phyloP scores from a whole-genome alignment of 2,329 filamentous ascomycete species.

The Exophiala lecanii-corni region DNA sequence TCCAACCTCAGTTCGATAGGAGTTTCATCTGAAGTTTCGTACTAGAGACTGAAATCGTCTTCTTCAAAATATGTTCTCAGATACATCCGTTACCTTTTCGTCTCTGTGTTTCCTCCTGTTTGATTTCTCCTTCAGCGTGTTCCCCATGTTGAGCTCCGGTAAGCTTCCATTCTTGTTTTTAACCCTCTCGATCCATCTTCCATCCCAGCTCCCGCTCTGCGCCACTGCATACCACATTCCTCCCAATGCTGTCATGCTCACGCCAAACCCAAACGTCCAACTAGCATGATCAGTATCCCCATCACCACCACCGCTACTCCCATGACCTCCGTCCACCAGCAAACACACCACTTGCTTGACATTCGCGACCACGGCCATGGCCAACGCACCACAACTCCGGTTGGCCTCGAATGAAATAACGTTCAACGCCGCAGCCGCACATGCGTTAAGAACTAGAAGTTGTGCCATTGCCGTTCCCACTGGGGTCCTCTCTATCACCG shows the following conservation, averaged over 20 bases:
- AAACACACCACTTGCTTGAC: slow-evolving; percentile 15
- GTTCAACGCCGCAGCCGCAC: slow-evolving; percentile 11
- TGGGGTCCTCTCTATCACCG: not conserved
- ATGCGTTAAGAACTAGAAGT: not conserved
- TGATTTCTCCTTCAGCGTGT: too few species aligned
- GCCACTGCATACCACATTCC: slow-evolving; percentile 11
- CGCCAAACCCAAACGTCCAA: slow-evolving; percentile 3
- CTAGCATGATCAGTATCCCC: too few species aligned
- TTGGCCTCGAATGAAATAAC: slow-evolving; percentile 16
- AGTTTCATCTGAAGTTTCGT: too few species aligned
- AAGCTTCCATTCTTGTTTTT: too few species aligned
- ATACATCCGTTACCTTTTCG: too few species aligned
- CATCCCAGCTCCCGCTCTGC: too few species aligned
- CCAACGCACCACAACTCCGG: slow-evolving; percentile 11
- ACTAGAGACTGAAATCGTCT: too few species aligned
- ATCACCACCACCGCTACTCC: not conserved
- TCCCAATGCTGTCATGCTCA: slow-evolving; percentile 8
- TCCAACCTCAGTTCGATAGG: too few species aligned
- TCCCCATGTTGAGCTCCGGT: too few species aligned
- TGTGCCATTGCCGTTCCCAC: not conserved
- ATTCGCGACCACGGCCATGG: slow-evolving; percentile 14
- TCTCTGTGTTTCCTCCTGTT: too few species aligned
- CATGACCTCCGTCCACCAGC: slow-evolving; percentile 2
- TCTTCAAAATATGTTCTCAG: too few species aligned
- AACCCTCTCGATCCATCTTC: too few species aligned